These are phyloP conservation scores for Tolypocladium sp. DNA, from an alignment of 2,329 filamentous ascomycete species.

Conservation along the genomic window DNA sequence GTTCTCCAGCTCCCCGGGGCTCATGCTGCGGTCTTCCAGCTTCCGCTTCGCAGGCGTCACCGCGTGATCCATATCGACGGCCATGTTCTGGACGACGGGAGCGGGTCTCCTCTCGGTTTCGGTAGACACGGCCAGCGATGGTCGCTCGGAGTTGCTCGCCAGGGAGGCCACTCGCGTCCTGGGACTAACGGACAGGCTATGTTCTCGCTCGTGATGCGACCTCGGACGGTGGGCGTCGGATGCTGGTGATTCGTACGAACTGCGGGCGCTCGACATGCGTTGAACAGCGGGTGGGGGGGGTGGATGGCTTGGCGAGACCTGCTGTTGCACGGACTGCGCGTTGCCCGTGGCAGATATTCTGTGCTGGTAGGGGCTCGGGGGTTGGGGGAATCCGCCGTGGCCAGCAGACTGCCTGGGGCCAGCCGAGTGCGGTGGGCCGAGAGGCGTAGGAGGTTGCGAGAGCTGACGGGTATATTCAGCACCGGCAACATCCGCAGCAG, in stretches of 20 bases:
- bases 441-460: constrained; percentile 46
- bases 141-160: constrained; percentile 30
- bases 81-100: constrained; percentile 15
- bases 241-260: constrained; percentile 33
- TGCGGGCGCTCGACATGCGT: constrained; percentile 25
- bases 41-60: constrained; percentile 31
- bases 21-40: constrained; percentile 30
- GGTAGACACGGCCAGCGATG: constrained; percentile 5
- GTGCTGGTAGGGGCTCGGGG: constrained; percentile 53
- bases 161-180: constrained; percentile 57
- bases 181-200: constrained; percentile 68
- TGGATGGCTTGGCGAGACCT: constrained; percentile 12
- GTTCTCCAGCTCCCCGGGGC: constrained; percentile 41
- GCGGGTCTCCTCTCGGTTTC: constrained; percentile 17
- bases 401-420: constrained; percentile 33
- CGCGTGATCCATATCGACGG: constrained; percentile 18
- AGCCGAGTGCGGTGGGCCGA: constrained; percentile 38
- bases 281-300: constrained; percentile 4
- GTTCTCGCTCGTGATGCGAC: constrained; percentile 54
- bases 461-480: constrained; percentile 35
- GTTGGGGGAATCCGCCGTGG: constrained; percentile 33
- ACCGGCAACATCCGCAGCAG: constrained; percentile 27
- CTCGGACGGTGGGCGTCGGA: constrained; percentile 38
- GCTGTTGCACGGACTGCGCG: constrained; percentile 22
- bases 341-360: constrained; percentile 21